A percentile compares a stretch with the other conserved stretches of the same genome.
These are phyloP conservation scores for Daldinia decipiens DNA, from an alignment of 495 filamentous ascomycete genomes.

Conservation along the genomic window DNA sequence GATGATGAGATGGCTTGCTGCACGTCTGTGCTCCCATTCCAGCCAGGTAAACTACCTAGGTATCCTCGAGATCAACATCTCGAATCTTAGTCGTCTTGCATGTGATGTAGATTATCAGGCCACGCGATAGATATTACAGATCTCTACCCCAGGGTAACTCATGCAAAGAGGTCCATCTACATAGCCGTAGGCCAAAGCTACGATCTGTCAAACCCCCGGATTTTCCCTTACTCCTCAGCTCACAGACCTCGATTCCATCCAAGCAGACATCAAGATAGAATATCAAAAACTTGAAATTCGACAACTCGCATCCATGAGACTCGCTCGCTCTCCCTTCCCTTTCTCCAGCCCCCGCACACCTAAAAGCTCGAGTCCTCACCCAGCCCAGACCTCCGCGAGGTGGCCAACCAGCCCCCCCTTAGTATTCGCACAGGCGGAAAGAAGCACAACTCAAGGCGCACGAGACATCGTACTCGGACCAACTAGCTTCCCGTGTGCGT, in stretches of 20 bases:
- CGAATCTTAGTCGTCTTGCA: conserved; percentile 23
- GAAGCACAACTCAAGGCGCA: conserved; percentile 7
- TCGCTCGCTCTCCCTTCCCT: neutral
- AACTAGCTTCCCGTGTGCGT: conserved; percentile 1
- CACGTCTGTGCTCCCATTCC: neutral
- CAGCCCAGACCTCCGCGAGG: neutral
- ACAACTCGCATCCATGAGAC: conserved; percentile 15
- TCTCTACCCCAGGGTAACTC: conserved; percentile 7
- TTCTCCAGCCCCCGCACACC: conserved; percentile 16
- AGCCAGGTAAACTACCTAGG: neutral
- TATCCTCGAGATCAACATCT: conserved; percentile 1
- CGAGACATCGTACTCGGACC: conserved; percentile 18
- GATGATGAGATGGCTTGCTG: neutral
- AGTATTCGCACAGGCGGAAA: conserved; percentile 3
- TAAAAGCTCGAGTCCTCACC: conserved; percentile 11
- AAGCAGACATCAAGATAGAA: neutral
- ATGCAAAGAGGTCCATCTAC: neutral
- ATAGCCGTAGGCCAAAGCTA: conserved; percentile 12
- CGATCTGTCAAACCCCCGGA: conserved; percentile 4
- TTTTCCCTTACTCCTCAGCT: neutral
- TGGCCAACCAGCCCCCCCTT: conserved; percentile 7
- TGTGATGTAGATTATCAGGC: conserved; percentile 42
- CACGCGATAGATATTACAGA: conserved; percentile 25
- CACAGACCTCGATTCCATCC: neutral
- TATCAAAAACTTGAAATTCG: conserved; percentile 10